These are phyloP conservation scores for Clonostachys byssicola DNA, from an alignment of 2,329 filamentous ascomycete genomes.

Conservation along the genomic window DNA sequence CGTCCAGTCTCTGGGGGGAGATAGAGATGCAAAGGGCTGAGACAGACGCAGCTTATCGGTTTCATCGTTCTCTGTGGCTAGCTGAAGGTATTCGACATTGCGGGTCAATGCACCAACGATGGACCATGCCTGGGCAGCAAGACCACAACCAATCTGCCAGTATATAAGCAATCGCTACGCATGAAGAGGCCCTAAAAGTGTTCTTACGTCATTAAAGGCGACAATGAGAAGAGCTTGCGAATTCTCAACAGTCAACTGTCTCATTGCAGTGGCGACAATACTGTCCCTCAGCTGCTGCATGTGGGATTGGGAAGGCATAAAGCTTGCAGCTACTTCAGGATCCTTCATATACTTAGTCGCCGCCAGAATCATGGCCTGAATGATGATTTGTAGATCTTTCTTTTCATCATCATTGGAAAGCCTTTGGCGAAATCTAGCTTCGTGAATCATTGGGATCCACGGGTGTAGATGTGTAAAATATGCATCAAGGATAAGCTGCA, in stretches of 20 bases:
- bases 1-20: conserved; percentile 19
- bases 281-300: conserved; percentile 6
- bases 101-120: conserved; percentile 20
- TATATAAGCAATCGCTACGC: not conserved
- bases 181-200: no score
- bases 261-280: conserved; percentile 22
- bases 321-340: conserved; percentile 11
- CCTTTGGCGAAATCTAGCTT: conserved; percentile 16
- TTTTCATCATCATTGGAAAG: conserved; percentile 15
- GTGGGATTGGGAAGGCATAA: no score
- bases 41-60: conserved; percentile 6
- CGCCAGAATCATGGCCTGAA: conserved; percentile 26
- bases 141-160: conserved; percentile 18
- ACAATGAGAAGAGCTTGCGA: conserved; percentile 29
- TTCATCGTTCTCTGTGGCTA: conserved; percentile 14
- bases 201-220: conserved; percentile 26
- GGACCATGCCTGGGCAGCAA: conserved; percentile 17
- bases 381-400: conserved; percentile 17
- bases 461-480: conserved; percentile 31
- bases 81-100: conserved; percentile 21
- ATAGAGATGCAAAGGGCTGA: conserved; percentile 17
- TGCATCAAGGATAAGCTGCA: conserved; percentile 7
- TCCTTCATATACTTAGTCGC: conserved; percentile 14
- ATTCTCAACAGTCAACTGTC: conserved; percentile 25
- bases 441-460: conserved; percentile 32